These are phyloP conservation scores for Pythium folliculosum DNA, from an alignment of 352 stramenopile genomes.

Conservation along the genomic window DNA sequence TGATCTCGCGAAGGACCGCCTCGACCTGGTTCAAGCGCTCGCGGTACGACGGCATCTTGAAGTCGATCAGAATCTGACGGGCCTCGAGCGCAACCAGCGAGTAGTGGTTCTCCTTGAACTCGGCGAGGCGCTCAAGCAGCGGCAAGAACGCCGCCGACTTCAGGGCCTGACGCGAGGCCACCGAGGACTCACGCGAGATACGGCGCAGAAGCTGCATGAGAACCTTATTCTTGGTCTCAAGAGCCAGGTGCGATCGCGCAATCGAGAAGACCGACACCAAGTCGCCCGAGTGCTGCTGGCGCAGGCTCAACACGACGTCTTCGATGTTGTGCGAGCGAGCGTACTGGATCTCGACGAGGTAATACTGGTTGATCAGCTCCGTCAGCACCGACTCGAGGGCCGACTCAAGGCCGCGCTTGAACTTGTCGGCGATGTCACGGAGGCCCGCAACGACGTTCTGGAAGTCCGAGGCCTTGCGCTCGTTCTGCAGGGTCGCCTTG, in stretches of 20 bases:
- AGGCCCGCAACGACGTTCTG: constrained; percentile 69
- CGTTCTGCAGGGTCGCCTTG: constrained; percentile 55
- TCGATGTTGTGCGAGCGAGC: constrained; percentile 80
- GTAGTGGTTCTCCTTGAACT: constrained; percentile 91
- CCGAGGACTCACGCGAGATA: constrained; percentile 42
- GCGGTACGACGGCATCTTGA: constrained; percentile 96
- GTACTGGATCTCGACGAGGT: constrained; percentile 73
- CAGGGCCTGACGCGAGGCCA: constrained; percentile 50
- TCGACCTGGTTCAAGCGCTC: constrained; percentile 87
- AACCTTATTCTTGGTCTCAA: constrained; percentile 87
- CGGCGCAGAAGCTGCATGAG: constrained; percentile 71
- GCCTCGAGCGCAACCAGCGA: constrained; percentile 93
- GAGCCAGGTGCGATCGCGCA: constrained; percentile 89
- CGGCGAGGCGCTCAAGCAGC: constrained; percentile 84
- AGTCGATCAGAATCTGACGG: constrained; percentile 95
- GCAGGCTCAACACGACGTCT: constrained; percentile 81
- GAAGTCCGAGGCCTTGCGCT: constrained; percentile 68
- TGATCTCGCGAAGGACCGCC: constrained; percentile 66
- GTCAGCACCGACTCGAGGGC: constrained; percentile 64
- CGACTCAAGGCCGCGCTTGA: constrained; percentile 70
- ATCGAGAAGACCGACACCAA: constrained; percentile 85
- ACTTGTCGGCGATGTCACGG: constrained; percentile 74
- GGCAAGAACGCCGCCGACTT: constrained; percentile 72
- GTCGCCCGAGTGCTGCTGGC: constrained; percentile 91
- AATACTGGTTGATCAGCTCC: constrained; percentile 84